Percentiles rank a stretch among this genome's conserved stretches.
These are phyloP conservation scores for Carallia brachiata DNA, from an alignment of 345 rosid species.

Conservation along the genomic window DNA sequence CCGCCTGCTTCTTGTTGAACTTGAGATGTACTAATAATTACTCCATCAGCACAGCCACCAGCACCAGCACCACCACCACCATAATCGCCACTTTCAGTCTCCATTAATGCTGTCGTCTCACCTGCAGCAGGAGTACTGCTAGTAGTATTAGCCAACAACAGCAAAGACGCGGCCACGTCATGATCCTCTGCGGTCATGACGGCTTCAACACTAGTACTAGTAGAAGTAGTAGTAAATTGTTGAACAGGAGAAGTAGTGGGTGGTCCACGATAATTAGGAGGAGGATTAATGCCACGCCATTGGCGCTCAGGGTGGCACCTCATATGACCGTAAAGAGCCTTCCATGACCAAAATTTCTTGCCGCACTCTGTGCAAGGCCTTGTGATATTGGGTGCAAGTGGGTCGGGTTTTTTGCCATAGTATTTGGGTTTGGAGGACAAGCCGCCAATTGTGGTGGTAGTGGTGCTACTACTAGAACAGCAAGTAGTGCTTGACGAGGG, in stretches of 20 bases:
- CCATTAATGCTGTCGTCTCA: background rate
- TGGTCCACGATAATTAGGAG: conserved; percentile 24
- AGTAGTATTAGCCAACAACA: conserved; percentile 50
- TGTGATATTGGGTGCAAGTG: conserved; percentile 69
- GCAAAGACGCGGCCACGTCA: conserved; percentile 64
- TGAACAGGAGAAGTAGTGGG: conserved; percentile 8
- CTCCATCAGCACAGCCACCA: background rate
- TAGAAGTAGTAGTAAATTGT: background rate
- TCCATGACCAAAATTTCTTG: conserved; percentile 80
- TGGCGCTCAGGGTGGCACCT: conserved; percentile 70
- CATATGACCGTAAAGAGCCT: conserved; percentile 78
- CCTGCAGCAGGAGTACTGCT: background rate
- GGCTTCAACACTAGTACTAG: conserved; percentile 2
- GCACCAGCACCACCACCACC: background rate
- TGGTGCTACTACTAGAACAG: too few species aligned
- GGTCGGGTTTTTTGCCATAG: conserved; percentile 57
- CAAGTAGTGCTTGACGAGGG: background rate
- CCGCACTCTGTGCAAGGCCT: conserved; percentile 89
- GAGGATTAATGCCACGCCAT: conserved; percentile 62
- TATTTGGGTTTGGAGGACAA: conserved; percentile 37
- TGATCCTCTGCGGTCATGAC: conserved; percentile 53
- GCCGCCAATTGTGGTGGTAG: conserved; percentile 8
- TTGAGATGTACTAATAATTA: background rate
- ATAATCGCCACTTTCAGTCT: background rate
- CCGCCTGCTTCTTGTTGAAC: conserved; percentile 15